Conservation (phyloP, 441 rosid species). For the Gossypium trilobum region DNA sequence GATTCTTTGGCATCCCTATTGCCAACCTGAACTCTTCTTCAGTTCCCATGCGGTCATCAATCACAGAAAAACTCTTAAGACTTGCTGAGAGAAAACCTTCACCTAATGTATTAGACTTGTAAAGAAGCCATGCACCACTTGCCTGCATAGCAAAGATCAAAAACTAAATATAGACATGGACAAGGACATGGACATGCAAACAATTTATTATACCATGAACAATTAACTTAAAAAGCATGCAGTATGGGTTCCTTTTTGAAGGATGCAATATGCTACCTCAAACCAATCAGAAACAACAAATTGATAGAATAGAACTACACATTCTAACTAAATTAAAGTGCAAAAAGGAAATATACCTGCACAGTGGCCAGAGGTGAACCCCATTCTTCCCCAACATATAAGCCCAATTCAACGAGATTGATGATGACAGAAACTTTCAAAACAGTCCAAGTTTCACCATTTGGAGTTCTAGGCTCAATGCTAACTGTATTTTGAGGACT, state of each 20-base stretch:
- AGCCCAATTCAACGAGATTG: slow-evolving; percentile 65
- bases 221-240: neutral
- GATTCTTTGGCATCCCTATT: slow-evolving; percentile 58
- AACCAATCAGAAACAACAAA: neutral
- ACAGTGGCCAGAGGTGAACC: slow-evolving; percentile 76
- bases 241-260: neutral
- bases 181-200: neutral
- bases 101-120: slow-evolving; percentile 52
- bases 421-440: slow-evolving; percentile 63
- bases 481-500: slow-evolving; percentile 33
- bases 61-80: slow-evolving; percentile 65
- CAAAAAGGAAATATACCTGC: slow-evolving; percentile 41
- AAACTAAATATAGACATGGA: neutral
- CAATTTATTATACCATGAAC: neutral
- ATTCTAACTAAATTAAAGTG: neutral
- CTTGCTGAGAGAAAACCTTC: slow-evolving; percentile 83
- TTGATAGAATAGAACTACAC: neutral
- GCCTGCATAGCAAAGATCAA: slow-evolving; percentile 38
- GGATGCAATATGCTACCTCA: neutral
- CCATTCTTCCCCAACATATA: slow-evolving; percentile 61
- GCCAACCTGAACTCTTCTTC: slow-evolving; percentile 76
- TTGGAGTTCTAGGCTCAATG: slow-evolving; percentile 27
- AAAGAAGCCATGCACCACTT: slow-evolving; percentile 77
- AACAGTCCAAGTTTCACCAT: slow-evolving; percentile 48
- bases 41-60: slow-evolving; percentile 90